Evolutionary conservation across 176 grass and related monocot species (phyloP).

Genomic region (Aechmea fasciata): DNA sequence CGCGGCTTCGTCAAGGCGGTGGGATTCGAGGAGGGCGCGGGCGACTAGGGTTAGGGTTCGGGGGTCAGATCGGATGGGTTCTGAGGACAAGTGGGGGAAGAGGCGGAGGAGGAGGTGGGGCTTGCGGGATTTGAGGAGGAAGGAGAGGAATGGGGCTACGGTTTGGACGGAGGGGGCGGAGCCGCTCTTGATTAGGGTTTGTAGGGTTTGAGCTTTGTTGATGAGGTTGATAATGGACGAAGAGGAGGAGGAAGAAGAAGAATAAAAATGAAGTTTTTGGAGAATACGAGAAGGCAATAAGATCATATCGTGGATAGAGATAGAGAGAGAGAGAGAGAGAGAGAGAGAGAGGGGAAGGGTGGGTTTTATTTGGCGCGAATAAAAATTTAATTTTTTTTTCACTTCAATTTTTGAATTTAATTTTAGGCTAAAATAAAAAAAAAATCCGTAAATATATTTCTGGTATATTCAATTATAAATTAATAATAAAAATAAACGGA

Average conservation of each 20-base stretch:
- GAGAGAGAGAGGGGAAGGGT: background rate
- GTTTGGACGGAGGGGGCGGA: background rate
- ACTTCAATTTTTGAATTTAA: too few relatives aligned
- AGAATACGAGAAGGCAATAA: conserved; percentile 2
- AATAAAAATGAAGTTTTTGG: conserved; percentile 9
- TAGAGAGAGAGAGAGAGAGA: too few relatives aligned
- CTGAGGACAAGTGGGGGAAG: conserved; percentile 30
- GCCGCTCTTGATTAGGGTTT: background rate
- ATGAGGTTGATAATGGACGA: background rate
- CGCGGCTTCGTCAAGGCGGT: conserved; percentile 15
- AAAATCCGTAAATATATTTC: too few relatives aligned
- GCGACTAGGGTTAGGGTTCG: conserved; percentile 3
- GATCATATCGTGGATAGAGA: background rate
- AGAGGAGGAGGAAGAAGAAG: conserved; percentile 7
- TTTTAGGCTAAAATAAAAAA: too few relatives aligned
- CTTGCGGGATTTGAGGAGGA: conserved; percentile 14
- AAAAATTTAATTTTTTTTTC: background rate
- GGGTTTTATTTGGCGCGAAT: conserved; percentile 17
- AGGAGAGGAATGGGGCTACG: conserved; percentile 8
- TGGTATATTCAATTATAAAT: too few relatives aligned
- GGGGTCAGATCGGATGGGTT: conserved; percentile 6
- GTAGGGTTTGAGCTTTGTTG: background rate
- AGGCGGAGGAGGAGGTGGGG: conserved; percentile 11
- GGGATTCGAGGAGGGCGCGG: conserved; percentile 12
- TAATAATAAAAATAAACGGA: too few relatives aligned